Conservation (phyloP, 2,329 filamentous ascomycete species). For the Microascus cirrosus region DNA sequence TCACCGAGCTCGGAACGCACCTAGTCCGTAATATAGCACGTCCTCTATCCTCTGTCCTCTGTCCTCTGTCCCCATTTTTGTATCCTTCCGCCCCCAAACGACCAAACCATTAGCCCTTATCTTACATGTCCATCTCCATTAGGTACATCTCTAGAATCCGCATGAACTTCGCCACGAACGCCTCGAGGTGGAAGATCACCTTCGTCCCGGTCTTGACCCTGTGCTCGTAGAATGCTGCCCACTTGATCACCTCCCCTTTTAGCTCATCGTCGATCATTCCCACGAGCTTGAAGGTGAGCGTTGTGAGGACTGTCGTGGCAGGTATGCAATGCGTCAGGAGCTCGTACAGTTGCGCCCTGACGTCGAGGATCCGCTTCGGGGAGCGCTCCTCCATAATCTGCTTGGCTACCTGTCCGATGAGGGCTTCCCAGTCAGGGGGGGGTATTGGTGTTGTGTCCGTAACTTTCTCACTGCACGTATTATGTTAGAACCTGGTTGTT, state of each 20-base stretch:
- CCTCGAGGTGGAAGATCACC: slow-evolving; percentile 95
- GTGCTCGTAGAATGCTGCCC: slow-evolving; percentile 97
- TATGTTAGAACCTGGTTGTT: slow-evolving; percentile 15
- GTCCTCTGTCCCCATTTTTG: background rate
- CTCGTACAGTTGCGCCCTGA: slow-evolving; percentile 92
- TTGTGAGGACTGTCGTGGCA: slow-evolving; percentile 86
- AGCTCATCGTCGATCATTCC: slow-evolving; percentile 76
- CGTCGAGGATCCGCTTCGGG: slow-evolving; percentile 77
- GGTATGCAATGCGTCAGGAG: slow-evolving; percentile 95
- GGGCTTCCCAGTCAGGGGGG: slow-evolving; percentile 91
- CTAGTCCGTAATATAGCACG: background rate
- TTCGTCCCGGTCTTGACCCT: slow-evolving; percentile 85
- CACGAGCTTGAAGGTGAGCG: slow-evolving; percentile 86
- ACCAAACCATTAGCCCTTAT: background rate
- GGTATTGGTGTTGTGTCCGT: slow-evolving; percentile 81
- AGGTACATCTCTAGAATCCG: slow-evolving; percentile 82
- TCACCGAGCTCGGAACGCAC: background rate
- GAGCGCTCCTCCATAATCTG: slow-evolving; percentile 91
- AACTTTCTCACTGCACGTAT: slow-evolving; percentile 63
- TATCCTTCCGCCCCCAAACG: background rate
- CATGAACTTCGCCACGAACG: slow-evolving; percentile 99
- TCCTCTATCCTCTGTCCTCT: background rate
- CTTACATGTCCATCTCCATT: slow-evolving; percentile 71
- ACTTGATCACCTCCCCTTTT: slow-evolving; percentile 86
- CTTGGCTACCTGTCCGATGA: slow-evolving; percentile 80